Base-by-base conservation (phyloP, 345 rosid species). In the Boechera retrofracta region DNA sequence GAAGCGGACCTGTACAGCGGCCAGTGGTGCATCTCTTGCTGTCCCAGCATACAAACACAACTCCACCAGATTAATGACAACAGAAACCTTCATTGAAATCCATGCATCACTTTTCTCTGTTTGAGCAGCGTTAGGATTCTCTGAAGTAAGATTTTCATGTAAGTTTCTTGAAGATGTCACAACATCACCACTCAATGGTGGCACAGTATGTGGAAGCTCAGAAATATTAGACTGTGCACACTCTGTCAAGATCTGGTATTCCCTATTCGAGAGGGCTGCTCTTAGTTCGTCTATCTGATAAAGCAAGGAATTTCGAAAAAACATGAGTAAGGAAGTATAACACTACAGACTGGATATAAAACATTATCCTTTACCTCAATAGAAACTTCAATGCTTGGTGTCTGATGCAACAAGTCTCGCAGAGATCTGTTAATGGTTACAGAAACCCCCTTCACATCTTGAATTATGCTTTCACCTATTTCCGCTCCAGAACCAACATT, bases 391-490 rank as follows among this genome's bases (percentile, higher is more conserved):
- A 79, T 85, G 80, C 79, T 84, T 24, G 99, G 99, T 80, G 87
- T 76, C 82, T 80, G 92, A 86, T 91, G 98, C 78, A 87, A 80
- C 85, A 95, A 83, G 81, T 95, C 99, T 68, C 98, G 88, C 64
- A 95, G 89, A 78, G 97, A 84, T 86, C 99, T 88, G 73, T 53
- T 75, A 76, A 92, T 84, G 64, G 87, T 84, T 77, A 95, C 86
- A 80, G 99, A 89, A 76, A 95, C 82, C 75, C 99, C 99, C 79
- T 88, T 87, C 53, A 95, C 92, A 85, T 87, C 94, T 79, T 86
- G 93, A 77, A 95, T 86, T 77, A 91, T 95, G 89, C 91, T 92
- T 85, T 89, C 97, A 70, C 98, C 93, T 71, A 95, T 35, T 54
- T 91, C 89, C 39, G 80, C 78, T 78, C 92, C 97, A 68, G 83